Evolutionary conservation across 768 basidiomycete species (phyloP).

Genomic region (Zangia roseola): DNA sequence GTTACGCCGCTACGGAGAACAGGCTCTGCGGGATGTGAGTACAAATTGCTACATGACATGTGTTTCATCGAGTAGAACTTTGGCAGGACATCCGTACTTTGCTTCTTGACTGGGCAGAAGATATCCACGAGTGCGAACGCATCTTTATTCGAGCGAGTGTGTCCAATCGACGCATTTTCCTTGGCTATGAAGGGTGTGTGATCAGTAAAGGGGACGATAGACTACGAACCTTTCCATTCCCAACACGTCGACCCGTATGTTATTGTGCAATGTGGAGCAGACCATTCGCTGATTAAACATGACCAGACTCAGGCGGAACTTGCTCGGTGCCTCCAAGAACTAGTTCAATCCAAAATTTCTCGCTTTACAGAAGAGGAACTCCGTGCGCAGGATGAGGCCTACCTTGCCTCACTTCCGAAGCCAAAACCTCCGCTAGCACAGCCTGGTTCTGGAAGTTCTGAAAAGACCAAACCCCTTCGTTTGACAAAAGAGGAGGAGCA

Average conservation of each 20-base stretch:
- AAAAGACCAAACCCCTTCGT: constrained; percentile 52
- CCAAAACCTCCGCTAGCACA: constrained; percentile 54
- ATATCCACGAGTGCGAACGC: constrained; percentile 80
- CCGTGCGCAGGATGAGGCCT: constrained; percentile 82
- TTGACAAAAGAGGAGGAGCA: constrained; percentile 80
- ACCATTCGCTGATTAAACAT: constrained; percentile 1
- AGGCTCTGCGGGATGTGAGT: constrained; percentile 82
- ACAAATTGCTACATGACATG: not conserved
- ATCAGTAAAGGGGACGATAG: constrained; percentile 80
- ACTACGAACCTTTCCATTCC: constrained; percentile 91
- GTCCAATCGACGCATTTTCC: constrained; percentile 84
- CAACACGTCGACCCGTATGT: constrained; percentile 88
- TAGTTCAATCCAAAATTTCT: constrained; percentile 81
- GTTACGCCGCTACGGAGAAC: constrained; percentile 93
- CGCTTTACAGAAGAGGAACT: constrained; percentile 85
- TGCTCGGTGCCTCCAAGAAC: constrained; percentile 78
- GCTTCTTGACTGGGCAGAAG: constrained; percentile 82
- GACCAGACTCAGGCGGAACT: constrained; percentile 88
- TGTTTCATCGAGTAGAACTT: not conserved
- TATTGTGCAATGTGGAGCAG: not conserved
- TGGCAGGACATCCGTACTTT: constrained; percentile 83
- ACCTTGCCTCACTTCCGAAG: constrained; percentile 85
- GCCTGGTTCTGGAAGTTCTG: constrained; percentile 35
- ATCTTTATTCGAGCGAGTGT: constrained; percentile 91
- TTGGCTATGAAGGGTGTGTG: constrained; percentile 81